Evolutionary conservation across 176 grass and related monocot species (phyloP).

Genomic region (Tuctoria greenei): DNA sequence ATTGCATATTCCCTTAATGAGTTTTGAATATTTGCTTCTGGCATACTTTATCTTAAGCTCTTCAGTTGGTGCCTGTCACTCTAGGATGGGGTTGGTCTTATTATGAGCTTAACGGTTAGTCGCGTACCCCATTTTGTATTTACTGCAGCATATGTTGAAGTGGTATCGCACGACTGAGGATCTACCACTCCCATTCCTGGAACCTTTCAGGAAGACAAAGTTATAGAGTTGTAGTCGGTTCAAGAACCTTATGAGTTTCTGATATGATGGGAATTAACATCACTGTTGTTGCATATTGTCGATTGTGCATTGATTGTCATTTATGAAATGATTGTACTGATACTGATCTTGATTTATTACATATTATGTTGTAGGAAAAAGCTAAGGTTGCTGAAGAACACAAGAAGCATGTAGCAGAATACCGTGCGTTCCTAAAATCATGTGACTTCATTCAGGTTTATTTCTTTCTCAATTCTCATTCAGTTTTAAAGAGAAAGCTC

Average conservation of each 20-base stretch:
- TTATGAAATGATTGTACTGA: not conserved
- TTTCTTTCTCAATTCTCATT: slow-evolving; percentile 27
- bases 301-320: not conserved
- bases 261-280: not conserved
- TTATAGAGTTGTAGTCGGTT: not conserved
- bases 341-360: slow-evolving; percentile 17
- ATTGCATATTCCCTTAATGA: not conserved
- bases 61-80: not conserved
- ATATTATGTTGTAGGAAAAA: slow-evolving; percentile 69
- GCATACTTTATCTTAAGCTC: not conserved
- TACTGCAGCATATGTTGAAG: not conserved
- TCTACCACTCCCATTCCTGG: not conserved
- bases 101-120: not conserved
- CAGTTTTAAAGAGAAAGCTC: slow-evolving; percentile 5
- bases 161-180: not conserved
- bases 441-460: slow-evolving; percentile 96
- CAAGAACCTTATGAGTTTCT: not conserved
- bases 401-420: slow-evolving; percentile 75
- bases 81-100: not conserved
- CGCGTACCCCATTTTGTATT: not conserved
- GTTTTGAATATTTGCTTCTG: slow-evolving; percentile 7
- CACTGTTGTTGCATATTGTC: not conserved
- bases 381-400: slow-evolving; percentile 76
- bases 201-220: not conserved
- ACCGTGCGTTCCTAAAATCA: slow-evolving; percentile 83